Evolutionary conservation across 208 protist species (phyloP).

Genomic region (Leishmania amazonensis): DNA sequence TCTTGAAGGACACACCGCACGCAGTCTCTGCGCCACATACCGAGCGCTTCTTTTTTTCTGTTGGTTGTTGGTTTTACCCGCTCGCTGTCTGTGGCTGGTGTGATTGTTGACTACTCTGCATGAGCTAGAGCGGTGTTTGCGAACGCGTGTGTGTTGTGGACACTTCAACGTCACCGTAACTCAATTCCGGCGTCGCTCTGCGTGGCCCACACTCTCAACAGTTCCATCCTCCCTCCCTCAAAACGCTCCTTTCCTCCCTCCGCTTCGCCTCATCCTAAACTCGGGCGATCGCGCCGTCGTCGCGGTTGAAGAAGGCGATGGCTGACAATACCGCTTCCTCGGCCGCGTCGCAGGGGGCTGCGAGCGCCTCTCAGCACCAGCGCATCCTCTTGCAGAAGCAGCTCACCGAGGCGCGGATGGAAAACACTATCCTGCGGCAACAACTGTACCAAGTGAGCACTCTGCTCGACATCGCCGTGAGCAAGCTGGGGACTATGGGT

Average conservation of each 20-base stretch:
- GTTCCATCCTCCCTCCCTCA: neutral
- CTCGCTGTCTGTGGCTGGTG: neutral
- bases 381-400: conserved; percentile 71
- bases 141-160: neutral
- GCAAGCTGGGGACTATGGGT: conserved; percentile 72
- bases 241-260: neutral
- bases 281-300: neutral
- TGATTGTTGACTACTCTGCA: neutral
- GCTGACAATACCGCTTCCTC: conserved; percentile 15
- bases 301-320: conserved; percentile 3
- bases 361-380: conserved; percentile 69
- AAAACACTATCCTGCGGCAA: conserved; percentile 79
- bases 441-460: conserved; percentile 83
- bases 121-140: neutral
- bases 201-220: neutral
- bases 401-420: conserved; percentile 67
- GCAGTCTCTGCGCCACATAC: neutral
- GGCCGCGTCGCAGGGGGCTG: conserved; percentile 38
- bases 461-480: conserved; percentile 86
- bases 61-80: neutral
- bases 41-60: neutral
- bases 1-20: neutral
- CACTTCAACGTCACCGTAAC: neutral
- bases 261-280: neutral
- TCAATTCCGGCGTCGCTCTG: neutral